Percentiles rank a stretch among this genome's conserved stretches.
These are phyloP conservation scores for Kazachstania africana DNA, from an alignment of 805 yeast genomes.

Conservation along the genomic window DNA sequence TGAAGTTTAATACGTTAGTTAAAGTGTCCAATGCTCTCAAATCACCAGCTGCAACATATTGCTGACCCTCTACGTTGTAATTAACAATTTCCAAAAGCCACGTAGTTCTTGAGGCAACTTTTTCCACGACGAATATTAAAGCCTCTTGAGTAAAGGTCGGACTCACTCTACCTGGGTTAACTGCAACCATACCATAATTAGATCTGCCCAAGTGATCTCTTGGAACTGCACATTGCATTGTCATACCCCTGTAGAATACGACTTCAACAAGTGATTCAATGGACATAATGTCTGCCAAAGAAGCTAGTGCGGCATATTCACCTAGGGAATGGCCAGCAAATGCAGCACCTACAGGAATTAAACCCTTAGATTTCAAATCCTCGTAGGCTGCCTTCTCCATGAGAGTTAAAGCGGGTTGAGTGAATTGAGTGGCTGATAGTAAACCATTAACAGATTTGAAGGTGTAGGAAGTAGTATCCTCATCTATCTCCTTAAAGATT, in stretches of 20 bases:
- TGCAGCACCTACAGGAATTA: slow-evolving; percentile 84
- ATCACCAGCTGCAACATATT: slow-evolving; percentile 98
- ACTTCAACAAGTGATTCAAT: slow-evolving; percentile 94
- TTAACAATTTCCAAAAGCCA: slow-evolving; percentile 98
- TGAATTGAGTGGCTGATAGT: slow-evolving; percentile 94
- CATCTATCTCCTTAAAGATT: slow-evolving; percentile 86
- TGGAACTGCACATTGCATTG: slow-evolving; percentile 99
- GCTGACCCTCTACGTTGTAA: slow-evolving; percentile 96
- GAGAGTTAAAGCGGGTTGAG: slow-evolving; percentile 97
- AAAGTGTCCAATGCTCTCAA: slow-evolving; percentile 88
- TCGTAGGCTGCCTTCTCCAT: slow-evolving; percentile 99
- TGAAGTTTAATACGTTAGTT: slow-evolving; percentile 83
- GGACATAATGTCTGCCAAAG: slow-evolving; percentile 97
- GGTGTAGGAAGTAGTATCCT: slow-evolving; percentile 71
- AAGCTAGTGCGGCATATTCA: slow-evolving; percentile 95
- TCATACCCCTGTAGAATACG: slow-evolving; percentile 99
- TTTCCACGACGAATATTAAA: slow-evolving; percentile 84
- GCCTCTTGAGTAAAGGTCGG: slow-evolving; percentile 88
- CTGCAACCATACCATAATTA: slow-evolving; percentile 98
- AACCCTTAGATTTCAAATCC: slow-evolving; percentile 91
- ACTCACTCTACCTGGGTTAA: slow-evolving; percentile 88
- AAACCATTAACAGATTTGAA: slow-evolving; percentile 91
- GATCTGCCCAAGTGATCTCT: slow-evolving; percentile 93
- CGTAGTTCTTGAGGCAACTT: slow-evolving; percentile 67
- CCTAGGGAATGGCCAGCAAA: slow-evolving; percentile 99